phyloP scores from a whole-genome alignment of 192 early-diverging fungal species.

The Pilaira anomala region DNA sequence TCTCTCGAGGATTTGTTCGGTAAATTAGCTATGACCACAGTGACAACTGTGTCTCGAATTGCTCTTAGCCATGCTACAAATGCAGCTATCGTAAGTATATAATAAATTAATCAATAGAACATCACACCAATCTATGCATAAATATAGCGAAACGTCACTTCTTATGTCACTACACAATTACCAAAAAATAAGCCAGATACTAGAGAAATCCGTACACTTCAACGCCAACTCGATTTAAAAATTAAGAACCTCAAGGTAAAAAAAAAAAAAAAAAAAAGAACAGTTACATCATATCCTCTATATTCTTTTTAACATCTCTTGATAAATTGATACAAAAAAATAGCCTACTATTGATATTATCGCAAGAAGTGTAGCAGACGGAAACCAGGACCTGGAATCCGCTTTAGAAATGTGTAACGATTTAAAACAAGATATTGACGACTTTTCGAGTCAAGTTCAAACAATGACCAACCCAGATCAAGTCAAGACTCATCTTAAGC shows the following conservation, averaged over 20 bases:
- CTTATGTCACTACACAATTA: conserved; percentile 20
- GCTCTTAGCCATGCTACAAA: conserved; percentile 36
- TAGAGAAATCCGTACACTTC: conserved; percentile 18
- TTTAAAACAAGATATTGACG: conserved; percentile 52
- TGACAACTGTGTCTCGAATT: conserved; percentile 32
- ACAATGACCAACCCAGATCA: conserved; percentile 26
- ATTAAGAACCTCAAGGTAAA: conserved; percentile 37
- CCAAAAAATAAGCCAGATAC: conserved; percentile 21
- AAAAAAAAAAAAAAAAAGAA: neutral
- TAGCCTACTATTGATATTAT: conserved; percentile 70
- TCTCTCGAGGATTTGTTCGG: conserved; percentile 37
- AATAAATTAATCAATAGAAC: neutral
- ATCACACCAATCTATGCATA: neutral
- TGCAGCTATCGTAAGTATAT: conserved; percentile 31
- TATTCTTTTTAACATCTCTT: neutral
- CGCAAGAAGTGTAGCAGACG: conserved; percentile 59
- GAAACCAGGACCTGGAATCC: conserved; percentile 55
- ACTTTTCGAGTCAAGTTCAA: conserved; percentile 29
- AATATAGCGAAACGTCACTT: conserved; percentile 28
- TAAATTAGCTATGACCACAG: conserved; percentile 36
- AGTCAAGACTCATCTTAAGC: conserved; percentile 13
- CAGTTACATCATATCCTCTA: neutral
- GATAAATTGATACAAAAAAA: neutral
- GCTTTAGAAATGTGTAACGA: conserved; percentile 51
- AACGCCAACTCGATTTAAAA: conserved; percentile 35